These are phyloP conservation scores for Ogataea pini DNA, from an alignment of 805 yeast genomes.

Conservation along the genomic window DNA sequence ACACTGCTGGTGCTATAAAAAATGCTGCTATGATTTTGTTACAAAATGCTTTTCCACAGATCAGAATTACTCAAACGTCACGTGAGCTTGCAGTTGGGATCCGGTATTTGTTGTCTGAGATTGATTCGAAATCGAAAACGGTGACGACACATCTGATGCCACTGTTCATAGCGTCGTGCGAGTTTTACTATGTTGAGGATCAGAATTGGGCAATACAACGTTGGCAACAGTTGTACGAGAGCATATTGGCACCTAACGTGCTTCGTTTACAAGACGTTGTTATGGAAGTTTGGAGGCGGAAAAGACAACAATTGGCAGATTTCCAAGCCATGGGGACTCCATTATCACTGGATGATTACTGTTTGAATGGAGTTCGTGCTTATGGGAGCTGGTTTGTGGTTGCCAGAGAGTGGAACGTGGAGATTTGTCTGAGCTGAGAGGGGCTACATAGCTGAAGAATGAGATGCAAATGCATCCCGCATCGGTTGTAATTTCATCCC, in stretches of 20 bases:
- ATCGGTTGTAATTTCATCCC: too few species aligned
- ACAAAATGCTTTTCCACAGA: conserved; percentile 20
- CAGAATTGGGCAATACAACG: conserved; percentile 14
- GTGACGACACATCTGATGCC: conserved; percentile 18
- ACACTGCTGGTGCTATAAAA: conserved; percentile 17
- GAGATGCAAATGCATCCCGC: too few species aligned
- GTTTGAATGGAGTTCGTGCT: conserved; percentile 17
- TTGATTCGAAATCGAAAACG: conserved; percentile 14
- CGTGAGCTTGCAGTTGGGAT: conserved; percentile 9
- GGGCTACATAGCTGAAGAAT: too few species aligned
- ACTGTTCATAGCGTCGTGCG: conserved; percentile 23
- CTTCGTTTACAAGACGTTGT: conserved; percentile 13
- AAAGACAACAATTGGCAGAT: conserved; percentile 1
- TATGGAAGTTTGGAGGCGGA: conserved; percentile 22
- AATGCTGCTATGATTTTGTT: conserved; percentile 14
- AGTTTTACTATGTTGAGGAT: conserved; percentile 10
- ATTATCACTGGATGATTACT: conserved; percentile 9
- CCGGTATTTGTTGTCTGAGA: conserved; percentile 7
- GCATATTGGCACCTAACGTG: conserved; percentile 19
- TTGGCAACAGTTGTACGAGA: conserved; percentile 14
- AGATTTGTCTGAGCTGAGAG: conserved; percentile 16
- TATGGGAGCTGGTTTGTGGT: conserved; percentile 18
- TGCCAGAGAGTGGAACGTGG: conserved; percentile 15
- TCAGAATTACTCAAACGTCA: background rate
- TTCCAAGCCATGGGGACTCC: background rate